phyloP scores from a whole-genome alignment of 768 basidiomycete species.

The Amanita brunnescens region DNA sequence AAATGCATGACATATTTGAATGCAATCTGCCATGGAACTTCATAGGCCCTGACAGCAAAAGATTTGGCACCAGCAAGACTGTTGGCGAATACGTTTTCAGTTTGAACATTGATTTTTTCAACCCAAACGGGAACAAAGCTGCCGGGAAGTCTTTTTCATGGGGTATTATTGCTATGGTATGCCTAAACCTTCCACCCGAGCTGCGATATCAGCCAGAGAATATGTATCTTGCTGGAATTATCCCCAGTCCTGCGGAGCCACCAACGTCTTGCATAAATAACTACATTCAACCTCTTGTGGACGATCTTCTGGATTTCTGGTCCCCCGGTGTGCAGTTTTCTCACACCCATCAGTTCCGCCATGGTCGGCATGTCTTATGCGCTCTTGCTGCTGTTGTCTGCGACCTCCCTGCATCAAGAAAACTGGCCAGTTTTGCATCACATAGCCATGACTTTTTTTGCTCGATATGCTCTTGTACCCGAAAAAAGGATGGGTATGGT shows the following conservation, averaged over 20 bases:
- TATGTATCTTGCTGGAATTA: slow-evolving; percentile 22
- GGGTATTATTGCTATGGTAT: slow-evolving; percentile 23
- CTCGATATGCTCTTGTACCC: slow-evolving; percentile 18
- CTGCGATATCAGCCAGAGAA: slow-evolving; percentile 24
- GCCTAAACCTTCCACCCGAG: slow-evolving; percentile 24
- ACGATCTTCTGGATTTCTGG: slow-evolving; percentile 16
- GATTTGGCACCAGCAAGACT: background rate
- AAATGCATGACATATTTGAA: background rate
- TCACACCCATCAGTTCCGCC: slow-evolving; percentile 10
- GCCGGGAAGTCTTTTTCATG: slow-evolving; percentile 18
- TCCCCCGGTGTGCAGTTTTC: slow-evolving; percentile 15
- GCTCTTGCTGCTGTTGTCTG: slow-evolving; percentile 15
- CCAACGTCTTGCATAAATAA: slow-evolving; percentile 19
- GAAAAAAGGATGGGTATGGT: slow-evolving; percentile 8
- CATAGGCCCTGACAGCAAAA: slow-evolving; percentile 1
- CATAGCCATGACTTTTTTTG: slow-evolving; percentile 20
- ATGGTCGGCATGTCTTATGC: background rate
- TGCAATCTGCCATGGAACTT: background rate
- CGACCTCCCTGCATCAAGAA: slow-evolving; percentile 23
- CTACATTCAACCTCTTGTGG: slow-evolving; percentile 21
- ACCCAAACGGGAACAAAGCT: slow-evolving; percentile 19
- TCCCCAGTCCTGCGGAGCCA: slow-evolving; percentile 23
- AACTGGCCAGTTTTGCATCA: slow-evolving; percentile 18
- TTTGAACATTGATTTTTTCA: slow-evolving; percentile 26
- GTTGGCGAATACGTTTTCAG: slow-evolving; percentile 15